A percentile compares a stretch with the other conserved stretches of the same genome.
These are phyloP conservation scores for Pseudopyricularia javanii DNA, from an alignment of 2,329 filamentous ascomycete genomes.

Conservation along the genomic window DNA sequence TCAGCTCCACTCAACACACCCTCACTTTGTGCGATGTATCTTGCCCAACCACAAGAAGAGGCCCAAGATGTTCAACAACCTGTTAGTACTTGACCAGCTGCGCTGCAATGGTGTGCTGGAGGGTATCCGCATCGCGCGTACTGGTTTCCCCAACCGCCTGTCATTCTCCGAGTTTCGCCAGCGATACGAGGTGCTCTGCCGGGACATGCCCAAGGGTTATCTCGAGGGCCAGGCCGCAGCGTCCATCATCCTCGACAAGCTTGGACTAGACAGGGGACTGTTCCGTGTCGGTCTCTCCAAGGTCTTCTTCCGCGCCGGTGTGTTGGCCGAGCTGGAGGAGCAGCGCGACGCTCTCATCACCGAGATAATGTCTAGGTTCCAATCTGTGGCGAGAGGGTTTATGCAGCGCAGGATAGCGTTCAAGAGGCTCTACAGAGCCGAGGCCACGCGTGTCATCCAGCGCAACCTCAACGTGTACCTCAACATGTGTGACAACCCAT, in stretches of 20 bases:
- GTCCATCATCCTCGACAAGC: constrained; percentile 76
- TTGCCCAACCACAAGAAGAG: constrained; percentile 96
- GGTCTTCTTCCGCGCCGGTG: constrained; percentile 94
- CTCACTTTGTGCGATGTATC: constrained; percentile 96
- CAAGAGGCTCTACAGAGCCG: constrained; percentile 87
- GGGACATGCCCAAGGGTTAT: constrained; percentile 78
- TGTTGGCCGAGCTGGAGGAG: constrained; percentile 93
- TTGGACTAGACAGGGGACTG: constrained; percentile 71
- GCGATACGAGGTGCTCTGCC: constrained; percentile 88
- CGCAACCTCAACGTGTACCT: constrained; percentile 88
- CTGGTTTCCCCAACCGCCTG: constrained; percentile 89
- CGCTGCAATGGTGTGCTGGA: constrained; percentile 98
- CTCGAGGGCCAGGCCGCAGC: constrained; percentile 81
- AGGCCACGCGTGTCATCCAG: constrained; percentile 90
- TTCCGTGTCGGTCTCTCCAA: constrained; percentile 94
- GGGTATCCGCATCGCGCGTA: constrained; percentile 91
- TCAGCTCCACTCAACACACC: constrained; percentile 89
- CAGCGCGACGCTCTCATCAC: constrained; percentile 85
- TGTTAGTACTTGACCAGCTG: constrained; percentile 93
- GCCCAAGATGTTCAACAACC: constrained; percentile 81
- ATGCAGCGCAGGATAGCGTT: constrained; percentile 77
- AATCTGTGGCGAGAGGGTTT: constrained; percentile 83
- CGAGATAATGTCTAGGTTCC: constrained; percentile 87
- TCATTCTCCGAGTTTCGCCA: constrained; percentile 90
- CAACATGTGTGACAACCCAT: constrained; percentile 80